These are phyloP conservation scores for Fusarium albosuccineum DNA, from an alignment of 2,329 filamentous ascomycete genomes.

Conservation along the genomic window DNA sequence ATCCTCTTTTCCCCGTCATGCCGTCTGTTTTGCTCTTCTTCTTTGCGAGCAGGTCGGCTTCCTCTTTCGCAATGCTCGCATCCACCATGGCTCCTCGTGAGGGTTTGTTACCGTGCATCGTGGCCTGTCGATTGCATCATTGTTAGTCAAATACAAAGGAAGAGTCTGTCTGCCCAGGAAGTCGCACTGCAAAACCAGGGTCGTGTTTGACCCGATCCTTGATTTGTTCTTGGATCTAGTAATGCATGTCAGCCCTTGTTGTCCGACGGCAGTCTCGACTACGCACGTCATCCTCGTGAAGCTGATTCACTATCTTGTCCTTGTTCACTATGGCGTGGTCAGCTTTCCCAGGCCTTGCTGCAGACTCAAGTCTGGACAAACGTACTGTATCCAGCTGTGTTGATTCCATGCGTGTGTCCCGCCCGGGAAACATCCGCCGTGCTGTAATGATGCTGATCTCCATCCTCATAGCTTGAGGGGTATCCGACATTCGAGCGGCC, in stretches of 20 bases:
- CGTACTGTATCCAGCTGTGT: conserved; percentile 28
- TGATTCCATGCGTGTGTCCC: conserved; percentile 18
- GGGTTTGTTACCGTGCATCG: conserved; percentile 30
- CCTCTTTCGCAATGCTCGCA: conserved; percentile 26
- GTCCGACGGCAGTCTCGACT: fast-evolving
- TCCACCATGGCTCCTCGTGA: conserved; percentile 28
- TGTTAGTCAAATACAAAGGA: not conserved
- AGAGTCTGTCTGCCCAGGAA: too few relatives aligned
- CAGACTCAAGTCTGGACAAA: too few relatives aligned
- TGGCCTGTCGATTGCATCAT: conserved; percentile 3
- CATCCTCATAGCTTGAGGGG: conserved; percentile 22
- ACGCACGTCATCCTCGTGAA: conserved; percentile 20
- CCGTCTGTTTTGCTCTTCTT: conserved; percentile 22
- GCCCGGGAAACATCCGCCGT: conserved; percentile 11
- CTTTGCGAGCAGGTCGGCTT: conserved; percentile 23
- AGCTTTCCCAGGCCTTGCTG: fast-evolving
- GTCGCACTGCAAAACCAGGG: conserved; percentile 24
- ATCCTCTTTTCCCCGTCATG: conserved; percentile 20
- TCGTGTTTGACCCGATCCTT: conserved; percentile 32
- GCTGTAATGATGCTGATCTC: conserved; percentile 32
- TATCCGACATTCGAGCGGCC: conserved; percentile 28
- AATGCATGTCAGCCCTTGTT: not conserved
- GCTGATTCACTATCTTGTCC: conserved; percentile 30
- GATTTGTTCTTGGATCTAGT: conserved; percentile 15
- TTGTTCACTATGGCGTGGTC: conserved; percentile 11